Conservation (phyloP, 805 yeast genomes). For the Candida orba region DNA sequence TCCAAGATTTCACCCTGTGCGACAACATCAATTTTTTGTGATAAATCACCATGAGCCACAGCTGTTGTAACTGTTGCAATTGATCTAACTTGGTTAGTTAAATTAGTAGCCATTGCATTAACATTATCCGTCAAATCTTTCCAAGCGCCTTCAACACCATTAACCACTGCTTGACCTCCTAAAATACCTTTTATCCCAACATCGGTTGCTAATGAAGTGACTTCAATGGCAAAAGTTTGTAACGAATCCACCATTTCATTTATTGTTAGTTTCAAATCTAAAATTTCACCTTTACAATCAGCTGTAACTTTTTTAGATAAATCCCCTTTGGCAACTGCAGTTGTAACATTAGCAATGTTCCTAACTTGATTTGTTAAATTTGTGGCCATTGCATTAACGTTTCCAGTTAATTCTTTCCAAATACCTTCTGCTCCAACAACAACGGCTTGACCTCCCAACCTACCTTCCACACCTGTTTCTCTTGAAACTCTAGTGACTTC, state of each 20-base stretch:
- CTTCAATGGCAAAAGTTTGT: constrained; percentile 83
- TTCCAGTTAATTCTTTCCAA: constrained; percentile 84
- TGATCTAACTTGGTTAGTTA: constrained; percentile 88
- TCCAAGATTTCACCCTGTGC: constrained; percentile 90
- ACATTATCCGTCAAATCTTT: constrained; percentile 86
- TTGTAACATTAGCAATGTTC: constrained; percentile 81
- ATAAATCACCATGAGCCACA: constrained; percentile 89
- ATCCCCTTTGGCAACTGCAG: constrained; percentile 86
- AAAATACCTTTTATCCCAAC: constrained; percentile 90
- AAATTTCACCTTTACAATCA: constrained; percentile 85
- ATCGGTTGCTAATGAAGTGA: constrained; percentile 83
- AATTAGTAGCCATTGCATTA: constrained; percentile 86
- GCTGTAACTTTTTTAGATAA: constrained; percentile 79
- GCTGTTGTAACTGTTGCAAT: constrained; percentile 92
- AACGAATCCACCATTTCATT: constrained; percentile 90
- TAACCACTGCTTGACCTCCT: constrained; percentile 88
- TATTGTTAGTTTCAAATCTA: constrained; percentile 78
- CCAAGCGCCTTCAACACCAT: constrained; percentile 90
- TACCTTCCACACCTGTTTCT: constrained; percentile 85
- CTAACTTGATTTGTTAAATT: constrained; percentile 83
- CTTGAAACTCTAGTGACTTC: constrained; percentile 85
- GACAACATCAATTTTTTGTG: constrained; percentile 80
- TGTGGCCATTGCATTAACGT: constrained; percentile 86
- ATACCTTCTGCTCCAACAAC: constrained; percentile 81
- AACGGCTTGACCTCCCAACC: constrained; percentile 82